These are phyloP conservation scores for Begonia peltatifolia DNA, from an alignment of 306 rosid genomes.

Conservation along the genomic window DNA sequence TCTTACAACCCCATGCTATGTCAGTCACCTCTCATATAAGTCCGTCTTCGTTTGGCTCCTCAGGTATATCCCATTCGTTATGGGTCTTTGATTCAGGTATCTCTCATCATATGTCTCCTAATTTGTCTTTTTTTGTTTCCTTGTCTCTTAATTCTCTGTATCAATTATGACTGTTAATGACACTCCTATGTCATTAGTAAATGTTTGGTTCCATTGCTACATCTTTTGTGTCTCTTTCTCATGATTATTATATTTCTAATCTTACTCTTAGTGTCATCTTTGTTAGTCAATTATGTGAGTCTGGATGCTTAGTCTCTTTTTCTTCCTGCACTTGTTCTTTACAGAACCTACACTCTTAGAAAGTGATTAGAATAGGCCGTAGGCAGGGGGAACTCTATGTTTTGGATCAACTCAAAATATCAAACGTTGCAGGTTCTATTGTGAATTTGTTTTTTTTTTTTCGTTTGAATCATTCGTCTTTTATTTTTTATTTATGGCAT, in stretches of 20 bases:
- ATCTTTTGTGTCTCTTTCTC: background rate
- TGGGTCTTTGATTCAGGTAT: background rate
- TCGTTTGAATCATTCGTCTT: background rate
- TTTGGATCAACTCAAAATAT: background rate
- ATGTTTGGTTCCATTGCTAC: background rate
- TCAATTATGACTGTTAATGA: background rate
- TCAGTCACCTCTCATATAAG: too few species aligned
- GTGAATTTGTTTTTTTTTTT: background rate
- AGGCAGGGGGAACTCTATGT: background rate
- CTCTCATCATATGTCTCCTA: background rate
- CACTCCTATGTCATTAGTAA: background rate
- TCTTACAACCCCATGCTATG: too few species aligned
- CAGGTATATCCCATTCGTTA: too few species aligned
- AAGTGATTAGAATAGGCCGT: background rate
- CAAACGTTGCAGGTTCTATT: background rate
- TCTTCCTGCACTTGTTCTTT: background rate
- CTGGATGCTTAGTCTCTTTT: background rate
- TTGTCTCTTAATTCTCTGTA: background rate
- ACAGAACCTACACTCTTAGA: background rate
- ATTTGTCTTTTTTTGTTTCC: background rate
- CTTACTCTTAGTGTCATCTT: background rate
- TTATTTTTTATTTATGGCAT: too few species aligned
- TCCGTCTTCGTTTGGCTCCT: too few species aligned
- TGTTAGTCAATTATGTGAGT: slow-evolving; percentile 3
- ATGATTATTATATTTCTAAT: background rate